phyloP scores from a whole-genome alignment of 805 yeast genomes.

The Teunomyces barrocoloradensis region DNA sequence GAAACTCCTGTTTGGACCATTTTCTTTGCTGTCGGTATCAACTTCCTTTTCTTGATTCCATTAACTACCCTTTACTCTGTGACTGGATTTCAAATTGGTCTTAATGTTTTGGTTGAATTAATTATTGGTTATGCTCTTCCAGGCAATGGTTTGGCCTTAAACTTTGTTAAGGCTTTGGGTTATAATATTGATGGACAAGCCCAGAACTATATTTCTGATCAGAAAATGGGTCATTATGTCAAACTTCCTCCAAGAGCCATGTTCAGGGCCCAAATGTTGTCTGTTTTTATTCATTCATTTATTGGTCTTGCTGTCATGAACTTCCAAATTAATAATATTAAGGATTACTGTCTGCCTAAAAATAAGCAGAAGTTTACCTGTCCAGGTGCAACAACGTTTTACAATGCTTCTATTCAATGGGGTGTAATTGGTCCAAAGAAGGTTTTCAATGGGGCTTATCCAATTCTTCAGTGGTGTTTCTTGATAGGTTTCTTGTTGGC shows the following conservation, averaged over 20 bases:
- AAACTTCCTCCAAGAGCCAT: slow-evolving; percentile 64
- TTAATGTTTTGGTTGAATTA: slow-evolving; percentile 37
- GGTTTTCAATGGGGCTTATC: slow-evolving; percentile 33
- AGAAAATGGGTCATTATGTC: slow-evolving; percentile 64
- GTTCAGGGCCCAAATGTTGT: slow-evolving; percentile 40
- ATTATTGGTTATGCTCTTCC: slow-evolving; percentile 38
- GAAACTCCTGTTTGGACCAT: slow-evolving; percentile 38
- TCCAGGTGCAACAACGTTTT: slow-evolving; percentile 36
- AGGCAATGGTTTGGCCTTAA: slow-evolving; percentile 35
- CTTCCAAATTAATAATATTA: slow-evolving; percentile 16
- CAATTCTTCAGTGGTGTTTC: slow-evolving; percentile 33
- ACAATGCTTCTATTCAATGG: slow-evolving; percentile 60
- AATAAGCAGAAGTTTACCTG: slow-evolving; percentile 29
- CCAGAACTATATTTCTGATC: slow-evolving; percentile 50
- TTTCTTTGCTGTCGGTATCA: slow-evolving; percentile 34
- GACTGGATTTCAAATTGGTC: slow-evolving; percentile 32
- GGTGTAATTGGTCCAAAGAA: slow-evolving; percentile 47
- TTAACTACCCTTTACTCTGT: slow-evolving; percentile 26
- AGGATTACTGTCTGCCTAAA: slow-evolving; percentile 18
- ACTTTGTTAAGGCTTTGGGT: slow-evolving; percentile 58
- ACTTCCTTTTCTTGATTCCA: slow-evolving; percentile 33
- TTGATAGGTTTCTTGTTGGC: slow-evolving; percentile 32
- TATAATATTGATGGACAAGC: slow-evolving; percentile 59
- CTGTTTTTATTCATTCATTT: slow-evolving; percentile 22
- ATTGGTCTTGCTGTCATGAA: slow-evolving; percentile 22